Evolutionary conservation across 164 flowering plant species (phyloP), one percentile per base, ranked within the genome.

Genomic region (Liquidambar formosana): DNA sequence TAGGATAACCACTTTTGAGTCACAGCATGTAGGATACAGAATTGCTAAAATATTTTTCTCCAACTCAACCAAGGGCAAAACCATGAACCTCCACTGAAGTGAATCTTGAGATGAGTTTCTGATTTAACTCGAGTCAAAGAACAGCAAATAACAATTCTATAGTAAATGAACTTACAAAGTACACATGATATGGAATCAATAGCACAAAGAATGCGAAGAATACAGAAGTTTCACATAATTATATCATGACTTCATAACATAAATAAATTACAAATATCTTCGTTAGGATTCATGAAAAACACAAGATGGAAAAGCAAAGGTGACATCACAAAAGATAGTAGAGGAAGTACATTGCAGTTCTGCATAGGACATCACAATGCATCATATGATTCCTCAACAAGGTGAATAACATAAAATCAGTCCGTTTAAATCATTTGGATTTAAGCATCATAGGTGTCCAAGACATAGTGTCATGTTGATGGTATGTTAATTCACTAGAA

Each of bases 21-120:
- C 54, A 38, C 72, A 75, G 51, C 49, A 68, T 33, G 74, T 76
- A 84, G 89, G 91, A 87, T 84, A 87, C 86, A 66, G 73, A 71
- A 71, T 48, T 59, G 71, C 70, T 68, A 73, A 65, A 62, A 57
- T 57, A 80, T 56, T 64, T 64, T 45, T 70, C 75, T 70, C 74
- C 70, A 71, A 67, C 78, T 60, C 69, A 82, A 76, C 63, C 82
- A 69, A 75, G 72, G 81, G 71, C 78, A 76, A 68, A 62, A 69
- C 70, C 69, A 72, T 67, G 83, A 74, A 72, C 71, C 80, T 79
- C 82, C 88, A 78, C 47, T 54, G 46, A 70, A 66, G 61, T 69
- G 73, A 77, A 61, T 77, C 76, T 82, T 76, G 78, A 71, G 73
- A 74, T 65, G 75, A 75, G 68, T 63, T 68, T 87, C 86, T 84